Evolutionary conservation across 805 yeast genomes (phyloP).

Genomic region (Ogataea sp.): DNA sequence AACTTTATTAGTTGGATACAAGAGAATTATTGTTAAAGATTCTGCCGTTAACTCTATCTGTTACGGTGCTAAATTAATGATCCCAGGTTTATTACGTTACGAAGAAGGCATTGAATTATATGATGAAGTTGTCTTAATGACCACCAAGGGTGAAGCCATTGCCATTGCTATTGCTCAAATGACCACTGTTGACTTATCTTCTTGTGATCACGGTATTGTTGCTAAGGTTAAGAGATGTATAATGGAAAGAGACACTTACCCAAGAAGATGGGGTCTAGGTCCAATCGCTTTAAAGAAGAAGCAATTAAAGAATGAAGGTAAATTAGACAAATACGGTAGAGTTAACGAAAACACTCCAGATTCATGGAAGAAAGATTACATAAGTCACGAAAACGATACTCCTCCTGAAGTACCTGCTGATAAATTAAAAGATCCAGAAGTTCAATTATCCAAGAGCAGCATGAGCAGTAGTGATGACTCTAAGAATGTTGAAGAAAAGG

Average conservation of each 20-base stretch:
- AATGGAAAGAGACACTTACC: constrained; percentile 98
- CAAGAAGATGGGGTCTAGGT: constrained; percentile 99
- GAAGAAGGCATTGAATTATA: constrained; percentile 96
- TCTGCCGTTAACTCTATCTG: constrained; percentile 97
- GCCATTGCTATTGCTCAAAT: constrained; percentile 98
- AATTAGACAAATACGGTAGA: constrained; percentile 93
- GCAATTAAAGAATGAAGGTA: constrained; percentile 95
- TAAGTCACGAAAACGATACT: constrained; percentile 55
- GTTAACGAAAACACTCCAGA: constrained; percentile 90
- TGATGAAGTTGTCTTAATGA: constrained; percentile 95
- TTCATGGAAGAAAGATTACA: constrained; percentile 82
- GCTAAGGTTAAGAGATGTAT: constrained; percentile 98
- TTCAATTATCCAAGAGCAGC: constrained; percentile 40
- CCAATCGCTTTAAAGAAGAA: constrained; percentile 98
- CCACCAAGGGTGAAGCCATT: constrained; percentile 99
- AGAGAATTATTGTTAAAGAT: constrained; percentile 86
- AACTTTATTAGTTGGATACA: constrained; percentile 87
- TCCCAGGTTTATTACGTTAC: constrained; percentile 95
- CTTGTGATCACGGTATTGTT: constrained; percentile 98
- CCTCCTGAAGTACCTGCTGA: constrained; percentile 54
- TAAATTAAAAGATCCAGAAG: constrained; percentile 32
- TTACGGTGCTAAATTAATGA: constrained; percentile 98
- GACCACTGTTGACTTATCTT: constrained; percentile 94
- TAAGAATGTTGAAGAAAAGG: constrained; percentile 11
- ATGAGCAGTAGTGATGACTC: constrained; percentile 26